Evolutionary conservation across 495 filamentous ascomycete species (phyloP), one percentile per base, ranked within the genome.

Genomic region (Penicillium steckii): DNA sequence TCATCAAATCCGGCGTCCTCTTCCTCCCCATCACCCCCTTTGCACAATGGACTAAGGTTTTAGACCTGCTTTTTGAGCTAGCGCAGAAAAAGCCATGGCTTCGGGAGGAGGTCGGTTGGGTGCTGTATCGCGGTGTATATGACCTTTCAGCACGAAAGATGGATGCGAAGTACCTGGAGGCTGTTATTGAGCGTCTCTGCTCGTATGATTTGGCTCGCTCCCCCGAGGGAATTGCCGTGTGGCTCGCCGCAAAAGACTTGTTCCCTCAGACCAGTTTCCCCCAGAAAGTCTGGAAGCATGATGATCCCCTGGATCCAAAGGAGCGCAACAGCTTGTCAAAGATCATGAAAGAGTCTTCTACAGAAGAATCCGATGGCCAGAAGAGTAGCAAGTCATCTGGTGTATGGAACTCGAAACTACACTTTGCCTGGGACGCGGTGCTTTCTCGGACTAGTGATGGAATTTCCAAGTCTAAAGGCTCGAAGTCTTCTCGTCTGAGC

Each of bases 341-440:
- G 56, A 82, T 94, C 5, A 72, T 98, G 72, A 94, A 88, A 61
- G 89, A 94, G 52, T 85, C 83, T 48, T 82, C 85, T 25, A 67
- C 73, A 19, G 71, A 78, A 4, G 73, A 72, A 15, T 66, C 66
- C 4, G 77, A 82, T 21, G 68, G 79, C 21, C 66, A 71, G 26
- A 76, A 67, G 22, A 59, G 61, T 41, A 62, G 52, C 59, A 82
- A 67, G 83, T 83, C 30, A 71, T 81, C 61, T 85, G 88, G 83
- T 81, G 81, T 81, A 38, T 93, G 89, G 84, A 90, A 81, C 49
- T 81, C 88, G 8, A 89, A 89, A 62, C 71, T 92, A 45, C 87
- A 88, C 64, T 96, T 95, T 67, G 89, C 90, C 1, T 98, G 94
- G 94, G 82, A 87, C 61, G 68, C 88, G 26, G 80, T 97, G 25